Evolutionary conservation across 495 filamentous ascomycete genomes (phyloP).

Genomic region (Staphylotrichum tortipilum): DNA sequence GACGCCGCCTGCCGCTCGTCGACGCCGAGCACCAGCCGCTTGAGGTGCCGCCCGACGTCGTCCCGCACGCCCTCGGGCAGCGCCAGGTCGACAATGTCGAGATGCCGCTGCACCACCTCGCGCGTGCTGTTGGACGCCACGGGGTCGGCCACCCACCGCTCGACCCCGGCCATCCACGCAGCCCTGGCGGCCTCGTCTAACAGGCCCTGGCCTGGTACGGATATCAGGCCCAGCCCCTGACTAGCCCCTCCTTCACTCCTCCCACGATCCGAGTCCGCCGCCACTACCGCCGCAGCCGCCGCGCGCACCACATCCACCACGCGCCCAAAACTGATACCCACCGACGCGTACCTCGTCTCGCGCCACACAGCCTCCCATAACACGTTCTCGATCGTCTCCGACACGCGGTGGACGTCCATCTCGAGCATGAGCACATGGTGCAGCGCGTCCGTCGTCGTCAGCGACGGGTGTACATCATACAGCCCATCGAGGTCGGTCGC

Average conservation of each 20-base stretch:
- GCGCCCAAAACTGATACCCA: slow-evolving; percentile 5
- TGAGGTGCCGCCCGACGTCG: slow-evolving; percentile 4
- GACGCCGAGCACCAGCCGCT: slow-evolving; percentile 4
- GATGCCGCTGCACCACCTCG: slow-evolving; percentile 13
- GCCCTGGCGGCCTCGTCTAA: neutral
- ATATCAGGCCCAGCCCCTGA: too few relatives aligned
- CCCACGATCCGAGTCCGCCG: too few relatives aligned
- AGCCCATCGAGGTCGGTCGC: slow-evolving; percentile 12
- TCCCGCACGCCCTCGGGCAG: slow-evolving; percentile 5
- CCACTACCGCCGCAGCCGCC: too few relatives aligned
- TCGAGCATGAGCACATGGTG: slow-evolving; percentile 11
- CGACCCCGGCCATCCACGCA: slow-evolving; percentile 7
- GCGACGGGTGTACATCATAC: slow-evolving; percentile 15
- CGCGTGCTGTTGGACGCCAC: slow-evolving; percentile 5
- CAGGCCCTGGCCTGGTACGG: neutral
- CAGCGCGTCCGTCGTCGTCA: slow-evolving; percentile 16
- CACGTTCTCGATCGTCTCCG: slow-evolving; percentile 6
- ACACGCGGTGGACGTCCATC: slow-evolving; percentile 4
- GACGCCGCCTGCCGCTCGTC: neutral
- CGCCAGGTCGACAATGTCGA: slow-evolving; percentile 10
- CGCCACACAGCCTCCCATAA: slow-evolving; percentile 15
- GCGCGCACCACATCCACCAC: neutral
- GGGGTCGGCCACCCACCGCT: slow-evolving; percentile 6
- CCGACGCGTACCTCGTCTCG: slow-evolving; percentile 11
- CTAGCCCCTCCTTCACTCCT: neutral